Evolutionary conservation across 2,329 filamentous ascomycete species (phyloP), one percentile per base, ranked within the genome.

Genomic region (Aspergillus flavus): DNA sequence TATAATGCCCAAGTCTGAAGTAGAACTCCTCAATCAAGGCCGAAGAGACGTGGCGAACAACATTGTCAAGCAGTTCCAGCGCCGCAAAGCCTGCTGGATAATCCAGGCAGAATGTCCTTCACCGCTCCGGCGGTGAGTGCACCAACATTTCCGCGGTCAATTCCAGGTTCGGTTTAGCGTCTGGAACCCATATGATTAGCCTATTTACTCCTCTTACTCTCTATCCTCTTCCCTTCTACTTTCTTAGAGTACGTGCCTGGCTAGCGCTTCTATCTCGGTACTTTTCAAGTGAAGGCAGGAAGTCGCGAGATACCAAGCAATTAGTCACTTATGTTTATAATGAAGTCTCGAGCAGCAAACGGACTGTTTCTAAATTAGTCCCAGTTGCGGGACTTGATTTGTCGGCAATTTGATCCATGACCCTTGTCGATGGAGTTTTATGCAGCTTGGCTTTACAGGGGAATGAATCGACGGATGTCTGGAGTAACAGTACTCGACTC

Each of bases 1-100:
- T 55, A 59, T 63, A 65, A 64, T 63, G 56, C 59, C 50, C 54
- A 59, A 43, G 46, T 50, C 52, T 52, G 10, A 55, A 43, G 54
- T 28, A 19, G 30, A 45, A 43, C 26, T 30, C n/a, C 16, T 53
- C 48, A n/a, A 48, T 57, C 32, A 61, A 41, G 12, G 45, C 28
- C 4, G n/a, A 12, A 58, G 50, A 52, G 60, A 54, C 36, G 46
- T 30, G 57, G 46, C 23, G 21, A 41, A 50, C 34, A 39, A 39
- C 11, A 11, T 26, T 55, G 10, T 54, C n/a, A 7, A 46, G 39
- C 43, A 32, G 16, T 36, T 61, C 39, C 41, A 34, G 16, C 19
- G 28, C 28, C 30, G 45, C n/a, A 65, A 65, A 62, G 61, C 41
- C 53, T 56, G 30, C 19, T 58, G 39, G 6, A 59, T 66, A 62